Evolutionary conservation across 2,329 filamentous ascomycete genomes (phyloP).

Genomic region (Fusarium piperis): DNA sequence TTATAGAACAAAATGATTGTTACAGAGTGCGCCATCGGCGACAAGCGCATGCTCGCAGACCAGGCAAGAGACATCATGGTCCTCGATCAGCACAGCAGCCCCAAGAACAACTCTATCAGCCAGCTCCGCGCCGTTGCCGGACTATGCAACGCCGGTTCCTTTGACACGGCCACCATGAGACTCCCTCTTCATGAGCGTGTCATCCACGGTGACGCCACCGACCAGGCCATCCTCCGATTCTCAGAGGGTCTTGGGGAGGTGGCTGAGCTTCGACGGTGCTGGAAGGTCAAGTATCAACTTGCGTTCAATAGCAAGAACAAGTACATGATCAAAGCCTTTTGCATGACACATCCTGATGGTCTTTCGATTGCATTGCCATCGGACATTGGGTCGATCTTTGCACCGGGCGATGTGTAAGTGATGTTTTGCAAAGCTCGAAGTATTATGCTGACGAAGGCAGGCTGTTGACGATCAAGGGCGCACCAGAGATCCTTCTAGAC

Average conservation of each 20-base stretch:
- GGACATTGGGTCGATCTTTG: conserved; percentile 17
- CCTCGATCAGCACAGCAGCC: conserved; percentile 30
- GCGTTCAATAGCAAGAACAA: conserved; percentile 88
- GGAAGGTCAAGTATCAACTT: conserved; percentile 73
- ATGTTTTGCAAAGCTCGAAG: rapidly evolving
- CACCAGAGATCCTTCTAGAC: conserved; percentile 76
- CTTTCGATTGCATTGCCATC: conserved; percentile 44
- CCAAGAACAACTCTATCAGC: conserved; percentile 55
- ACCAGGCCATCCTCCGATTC: conserved; percentile 78
- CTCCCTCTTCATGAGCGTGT: conserved; percentile 68
- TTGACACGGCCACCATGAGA: conserved; percentile 71
- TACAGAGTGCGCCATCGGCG: conserved; percentile 72
- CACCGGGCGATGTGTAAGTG: conserved; percentile 7
- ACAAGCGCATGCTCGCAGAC: conserved; percentile 59
- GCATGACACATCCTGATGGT: conserved; percentile 51
- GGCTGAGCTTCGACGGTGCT: conserved; percentile 66
- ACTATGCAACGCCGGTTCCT: conserved; percentile 80
- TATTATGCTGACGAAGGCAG: conserved; percentile 39
- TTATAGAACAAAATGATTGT: conserved; percentile 77
- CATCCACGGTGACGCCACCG: conserved; percentile 80
- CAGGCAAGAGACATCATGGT: conserved; percentile 56
- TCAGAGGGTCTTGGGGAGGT: conserved; percentile 69
- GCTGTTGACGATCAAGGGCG: conserved; percentile 80
- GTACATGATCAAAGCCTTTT: conserved; percentile 76
- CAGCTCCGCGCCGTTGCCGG: conserved; percentile 70